Base-by-base conservation (phyloP, 78 protist genomes). In the Planoprotostelium fungivorum region DNA sequence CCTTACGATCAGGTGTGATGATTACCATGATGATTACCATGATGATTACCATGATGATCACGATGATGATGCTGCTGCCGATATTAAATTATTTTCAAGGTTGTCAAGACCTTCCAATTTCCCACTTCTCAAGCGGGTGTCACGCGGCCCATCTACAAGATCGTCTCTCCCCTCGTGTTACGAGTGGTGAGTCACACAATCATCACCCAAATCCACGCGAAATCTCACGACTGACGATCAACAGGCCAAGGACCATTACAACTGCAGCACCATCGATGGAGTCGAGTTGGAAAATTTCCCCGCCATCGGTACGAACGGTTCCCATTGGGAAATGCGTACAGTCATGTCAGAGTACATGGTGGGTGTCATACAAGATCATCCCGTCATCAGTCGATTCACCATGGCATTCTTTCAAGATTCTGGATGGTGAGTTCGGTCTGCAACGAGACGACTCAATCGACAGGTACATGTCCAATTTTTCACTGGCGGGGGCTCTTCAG, bases 321-420 rank as follows among this genome's bases (percentile, higher is more conserved):
- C 93, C 38, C 97, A 95, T 88, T 95, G 97, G 97, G 95, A 95
- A 35, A 83, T 88, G 89, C 73, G 95, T 38, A 38, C 73, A 0
- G 92, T 51, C 31, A 51, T 25, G 73, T 25, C 73, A 51, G 73
- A 51, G 73, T 51, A 51, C 73, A 51, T 51, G 73, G 5, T 5
- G 5, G 73, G 73, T 25, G 16, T 5, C 16, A 5, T 51, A 16
- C 73, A 51, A 16, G 5, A 5, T 16, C 73, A 51, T 5, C 73
- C 73, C 16, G 73, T 51, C 5, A 25, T 51, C 16, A 25, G 31
- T 51, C 73, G 73, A 16, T 51, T 51, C 16, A 51, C 73, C 31
- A 51, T 51, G 73, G 73, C 73, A 25, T 51, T 25, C 73, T 51
- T 51, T 51, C 31, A 51, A 51, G 73, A 51, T 16, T 51, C 73